A percentile compares a stretch with the other conserved stretches of the same genome.
Evolutionary conservation across 257 asterid genomes (phyloP).

Genomic region (Solanum medicagineum): DNA sequence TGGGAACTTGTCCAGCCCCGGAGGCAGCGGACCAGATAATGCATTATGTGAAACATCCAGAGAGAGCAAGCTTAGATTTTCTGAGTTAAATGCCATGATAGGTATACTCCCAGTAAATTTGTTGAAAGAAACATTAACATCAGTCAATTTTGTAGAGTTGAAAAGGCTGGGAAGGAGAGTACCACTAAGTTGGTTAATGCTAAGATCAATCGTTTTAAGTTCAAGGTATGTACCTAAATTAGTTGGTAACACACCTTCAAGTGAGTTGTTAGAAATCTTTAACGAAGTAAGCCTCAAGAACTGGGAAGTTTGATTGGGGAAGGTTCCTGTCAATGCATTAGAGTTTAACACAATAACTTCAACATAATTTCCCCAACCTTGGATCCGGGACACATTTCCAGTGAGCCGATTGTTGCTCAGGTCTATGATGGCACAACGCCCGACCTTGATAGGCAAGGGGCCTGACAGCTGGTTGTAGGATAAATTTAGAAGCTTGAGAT

Average conservation of each 20-base stretch:
- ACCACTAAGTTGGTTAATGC: constrained; percentile 51
- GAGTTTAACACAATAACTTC: constrained; percentile 67
- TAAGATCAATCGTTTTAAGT: constrained; percentile 43
- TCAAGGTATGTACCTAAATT: constrained; percentile 53
- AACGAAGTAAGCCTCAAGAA: constrained; percentile 68
- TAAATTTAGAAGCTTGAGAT: constrained; percentile 50
- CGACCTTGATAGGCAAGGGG: constrained; percentile 51
- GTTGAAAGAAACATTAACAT: constrained; percentile 57
- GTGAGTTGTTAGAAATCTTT: constrained; percentile 65
- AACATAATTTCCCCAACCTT: constrained; percentile 68
- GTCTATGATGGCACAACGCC: constrained; percentile 62
- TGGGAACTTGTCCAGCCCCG: constrained; percentile 33
- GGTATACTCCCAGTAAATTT: constrained; percentile 49
- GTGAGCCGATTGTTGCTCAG: constrained; percentile 58
- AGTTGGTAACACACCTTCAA: constrained; percentile 54
- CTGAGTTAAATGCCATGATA: constrained; percentile 7
- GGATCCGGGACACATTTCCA: constrained; percentile 58
- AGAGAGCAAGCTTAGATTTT: constrained; percentile 25
- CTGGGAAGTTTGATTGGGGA: constrained; percentile 51
- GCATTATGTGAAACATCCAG: constrained; percentile 64
- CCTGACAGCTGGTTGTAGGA: constrained; percentile 71
- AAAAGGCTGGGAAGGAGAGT: constrained; percentile 46
- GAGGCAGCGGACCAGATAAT: constrained; percentile 45
- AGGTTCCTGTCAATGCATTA: constrained; percentile 40
- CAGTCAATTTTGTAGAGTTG: constrained; percentile 32